Percentiles rank a stretch among this genome's conserved stretches.
phyloP scores from a whole-genome alignment of 257 asterid species.

The Leonotis leonurus region DNA sequence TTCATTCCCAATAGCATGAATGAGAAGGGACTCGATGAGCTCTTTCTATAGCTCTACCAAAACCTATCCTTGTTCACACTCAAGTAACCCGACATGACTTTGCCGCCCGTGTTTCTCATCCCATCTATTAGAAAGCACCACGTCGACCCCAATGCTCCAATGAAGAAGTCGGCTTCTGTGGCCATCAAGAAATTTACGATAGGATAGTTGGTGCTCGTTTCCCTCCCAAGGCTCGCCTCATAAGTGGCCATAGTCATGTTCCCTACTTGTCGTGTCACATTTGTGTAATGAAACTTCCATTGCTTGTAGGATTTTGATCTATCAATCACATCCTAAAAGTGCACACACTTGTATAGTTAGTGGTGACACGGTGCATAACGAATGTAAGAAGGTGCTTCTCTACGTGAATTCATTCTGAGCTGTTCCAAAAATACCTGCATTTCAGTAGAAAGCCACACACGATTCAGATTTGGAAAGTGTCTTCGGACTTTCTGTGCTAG shows the following conservation, averaged over 20 bases:
- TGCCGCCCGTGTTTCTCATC: conserved; percentile 90
- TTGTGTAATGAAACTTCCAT: conserved; percentile 83
- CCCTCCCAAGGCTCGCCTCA: conserved; percentile 88
- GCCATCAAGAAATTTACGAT: conserved; percentile 96
- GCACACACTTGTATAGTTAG: neutral
- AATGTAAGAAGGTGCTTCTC: neutral
- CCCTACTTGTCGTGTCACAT: conserved; percentile 79
- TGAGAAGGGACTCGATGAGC: neutral
- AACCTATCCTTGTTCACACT: conserved; percentile 93
- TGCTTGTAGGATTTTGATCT: conserved; percentile 34
- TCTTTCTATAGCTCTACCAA: conserved; percentile 40
- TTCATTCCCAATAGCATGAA: no score
- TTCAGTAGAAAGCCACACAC: conserved; percentile 93
- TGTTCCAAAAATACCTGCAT: conserved; percentile 87
- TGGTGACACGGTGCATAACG: no score
- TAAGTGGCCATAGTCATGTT: conserved; percentile 75
- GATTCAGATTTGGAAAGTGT: conserved; percentile 63
- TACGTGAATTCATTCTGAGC: no score
- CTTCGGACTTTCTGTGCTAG: conserved; percentile 59
- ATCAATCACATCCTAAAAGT: conserved; percentile 70
- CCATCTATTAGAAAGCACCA: conserved; percentile 94
- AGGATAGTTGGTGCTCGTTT: conserved; percentile 86
- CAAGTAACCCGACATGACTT: conserved; percentile 89
- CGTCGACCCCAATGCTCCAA: conserved; percentile 87
- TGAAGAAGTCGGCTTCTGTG: conserved; percentile 81